These are phyloP conservation scores for Huntiella decipiens DNA, from an alignment of 2,329 filamentous ascomycete genomes.

Conservation along the genomic window DNA sequence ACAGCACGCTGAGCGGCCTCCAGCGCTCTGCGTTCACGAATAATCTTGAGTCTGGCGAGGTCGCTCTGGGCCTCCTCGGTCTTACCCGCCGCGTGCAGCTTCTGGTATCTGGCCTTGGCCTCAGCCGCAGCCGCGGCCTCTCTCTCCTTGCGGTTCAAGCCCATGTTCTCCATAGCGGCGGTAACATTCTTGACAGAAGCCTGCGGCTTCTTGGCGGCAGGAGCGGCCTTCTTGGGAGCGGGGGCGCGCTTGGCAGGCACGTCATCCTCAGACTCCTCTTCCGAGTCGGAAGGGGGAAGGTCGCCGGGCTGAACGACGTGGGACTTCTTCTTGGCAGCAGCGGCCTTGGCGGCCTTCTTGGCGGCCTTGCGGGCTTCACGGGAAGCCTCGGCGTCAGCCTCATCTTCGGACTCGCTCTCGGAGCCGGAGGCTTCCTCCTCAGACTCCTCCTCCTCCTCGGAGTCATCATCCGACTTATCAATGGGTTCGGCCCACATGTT, in stretches of 20 bases:
- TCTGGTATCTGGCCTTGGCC: conserved; percentile 77
- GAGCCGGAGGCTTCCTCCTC: conserved; percentile 31
- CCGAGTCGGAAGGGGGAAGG: conserved; percentile 53
- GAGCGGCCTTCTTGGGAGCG: conserved; percentile 48
- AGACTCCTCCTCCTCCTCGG: conserved; percentile 32
- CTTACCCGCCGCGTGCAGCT: conserved; percentile 84
- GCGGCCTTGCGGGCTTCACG: conserved; percentile 77
- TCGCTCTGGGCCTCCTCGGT: conserved; percentile 89
- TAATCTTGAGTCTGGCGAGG: conserved; percentile 60
- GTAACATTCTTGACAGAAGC: conserved; percentile 29
- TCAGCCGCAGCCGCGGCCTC: conserved; percentile 73
- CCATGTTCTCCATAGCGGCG: conserved; percentile 35
- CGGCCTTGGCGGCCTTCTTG: conserved; percentile 80
- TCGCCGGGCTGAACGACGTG: conserved; percentile 66
- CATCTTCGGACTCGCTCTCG: conserved; percentile 31
- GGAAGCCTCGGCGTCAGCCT: conserved; percentile 33
- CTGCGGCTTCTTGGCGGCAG: conserved; percentile 30
- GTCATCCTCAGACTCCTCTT: conserved; percentile 30
- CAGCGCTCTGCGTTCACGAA: conserved; percentile 70
- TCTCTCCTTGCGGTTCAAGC: conserved; percentile 33
- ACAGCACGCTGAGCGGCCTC: conserved; percentile 70
- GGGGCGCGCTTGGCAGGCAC: conserved; percentile 50
- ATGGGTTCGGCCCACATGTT: conserved; percentile 50
- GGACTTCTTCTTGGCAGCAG: conserved; percentile 56
- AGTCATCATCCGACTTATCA: conserved; percentile 32